A percentile compares a stretch with the other conserved stretches of the same genome.
These are phyloP conservation scores for Prunus campanulata DNA, from an alignment of 306 rosid species.

Conservation along the genomic window DNA sequence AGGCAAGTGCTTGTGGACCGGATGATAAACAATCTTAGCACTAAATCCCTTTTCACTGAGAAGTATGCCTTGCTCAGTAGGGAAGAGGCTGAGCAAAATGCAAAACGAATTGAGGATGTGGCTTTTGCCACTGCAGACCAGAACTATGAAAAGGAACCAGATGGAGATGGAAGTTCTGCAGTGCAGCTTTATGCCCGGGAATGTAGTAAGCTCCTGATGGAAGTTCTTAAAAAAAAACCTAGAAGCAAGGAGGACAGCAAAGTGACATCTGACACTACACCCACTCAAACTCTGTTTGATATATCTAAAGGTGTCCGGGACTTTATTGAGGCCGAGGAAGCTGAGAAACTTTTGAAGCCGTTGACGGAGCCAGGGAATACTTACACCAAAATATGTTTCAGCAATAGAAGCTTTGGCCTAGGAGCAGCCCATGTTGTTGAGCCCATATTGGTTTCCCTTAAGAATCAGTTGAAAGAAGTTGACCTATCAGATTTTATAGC, in stretches of 20 bases:
- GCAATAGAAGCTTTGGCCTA: constrained; percentile 82
- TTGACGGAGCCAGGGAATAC: constrained; percentile 63
- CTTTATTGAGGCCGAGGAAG: constrained; percentile 83
- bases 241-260: constrained; percentile 41
- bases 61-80: constrained; percentile 63
- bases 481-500: constrained; percentile 85
- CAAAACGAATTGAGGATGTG: constrained; percentile 65
- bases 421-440: constrained; percentile 67
- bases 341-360: constrained; percentile 64
- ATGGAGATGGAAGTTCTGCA: constrained; percentile 97
- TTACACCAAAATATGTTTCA: constrained; percentile 90
- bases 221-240: constrained; percentile 72
- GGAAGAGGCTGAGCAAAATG: constrained; percentile 87
- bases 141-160: constrained; percentile 74
- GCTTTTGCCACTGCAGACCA: constrained; percentile 73
- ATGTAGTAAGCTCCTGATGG: constrained; percentile 78
- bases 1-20: constrained; percentile 84
- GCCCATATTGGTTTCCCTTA: constrained; percentile 64
- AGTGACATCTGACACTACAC: constrained; percentile 28
- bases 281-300: constrained; percentile 57
- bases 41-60: constrained; percentile 75
- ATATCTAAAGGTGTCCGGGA: constrained; percentile 71
- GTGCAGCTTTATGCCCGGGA: constrained; percentile 97
- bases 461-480: constrained; percentile 73
- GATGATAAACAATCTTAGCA: constrained; percentile 74